These are phyloP conservation scores for Tarenaya hassleriana DNA, from an alignment of 345 rosid genomes.

Conservation along the genomic window DNA sequence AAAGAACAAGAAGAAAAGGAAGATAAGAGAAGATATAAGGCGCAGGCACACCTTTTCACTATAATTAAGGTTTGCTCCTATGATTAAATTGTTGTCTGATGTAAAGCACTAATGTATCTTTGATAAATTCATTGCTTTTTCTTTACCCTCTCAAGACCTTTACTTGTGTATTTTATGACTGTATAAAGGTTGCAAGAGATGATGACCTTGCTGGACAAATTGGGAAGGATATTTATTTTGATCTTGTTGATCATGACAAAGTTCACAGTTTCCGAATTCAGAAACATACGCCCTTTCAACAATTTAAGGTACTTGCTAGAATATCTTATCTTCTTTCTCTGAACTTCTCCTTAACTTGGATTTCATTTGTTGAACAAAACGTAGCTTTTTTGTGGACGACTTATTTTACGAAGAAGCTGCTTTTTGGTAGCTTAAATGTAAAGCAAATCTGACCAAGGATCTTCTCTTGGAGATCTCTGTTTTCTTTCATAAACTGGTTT, in stretches of 20 bases:
- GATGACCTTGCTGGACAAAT: slow-evolving; percentile 82
- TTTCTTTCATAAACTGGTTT: no score
- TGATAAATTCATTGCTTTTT: no score
- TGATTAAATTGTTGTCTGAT: slow-evolving; percentile 7
- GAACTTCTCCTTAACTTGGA: background rate
- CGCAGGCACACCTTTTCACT: slow-evolving; percentile 90
- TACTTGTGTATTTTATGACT: slow-evolving; percentile 21
- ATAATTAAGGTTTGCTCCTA: slow-evolving; percentile 65
- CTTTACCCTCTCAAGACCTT: background rate
- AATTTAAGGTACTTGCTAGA: slow-evolving; percentile 57
- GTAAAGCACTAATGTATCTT: no score
- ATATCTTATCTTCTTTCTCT: no score
- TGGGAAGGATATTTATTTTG: slow-evolving; percentile 90
- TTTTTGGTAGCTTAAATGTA: no score
- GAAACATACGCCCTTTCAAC: slow-evolving; percentile 65
- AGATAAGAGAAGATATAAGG: slow-evolving; percentile 80
- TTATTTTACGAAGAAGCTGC: no score
- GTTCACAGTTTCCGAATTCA: slow-evolving; percentile 86
- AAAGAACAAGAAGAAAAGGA: slow-evolving; percentile 94
- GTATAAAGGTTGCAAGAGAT: slow-evolving; percentile 54
- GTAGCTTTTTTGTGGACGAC: no score
- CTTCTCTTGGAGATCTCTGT: no score
- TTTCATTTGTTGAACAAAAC: background rate
- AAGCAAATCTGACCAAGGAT: no score
- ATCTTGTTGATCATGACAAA: slow-evolving; percentile 97